Evolutionary conservation across 1,139 yeast species (phyloP).

Genomic region (Schizosaccharomyces versatilis): DNA sequence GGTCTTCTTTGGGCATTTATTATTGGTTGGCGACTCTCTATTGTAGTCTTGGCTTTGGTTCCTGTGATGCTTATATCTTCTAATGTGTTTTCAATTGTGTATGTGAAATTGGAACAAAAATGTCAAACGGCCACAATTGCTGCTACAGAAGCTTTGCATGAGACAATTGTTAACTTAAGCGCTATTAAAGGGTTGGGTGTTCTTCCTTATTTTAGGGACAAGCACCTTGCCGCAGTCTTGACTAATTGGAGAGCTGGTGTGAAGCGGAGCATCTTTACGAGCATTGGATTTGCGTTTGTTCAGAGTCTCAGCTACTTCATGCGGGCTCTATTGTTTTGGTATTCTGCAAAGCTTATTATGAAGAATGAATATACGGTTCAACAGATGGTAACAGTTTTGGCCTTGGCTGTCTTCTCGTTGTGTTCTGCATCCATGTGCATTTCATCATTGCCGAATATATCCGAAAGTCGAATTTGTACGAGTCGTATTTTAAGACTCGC

Average conservation of each 20-base stretch:
- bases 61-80: constrained; percentile 38
- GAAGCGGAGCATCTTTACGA: constrained; percentile 4
- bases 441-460: constrained; percentile 48
- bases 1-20: constrained; percentile 61
- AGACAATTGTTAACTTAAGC: constrained; percentile 32
- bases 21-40: constrained; percentile 69
- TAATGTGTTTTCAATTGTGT: constrained; percentile 28
- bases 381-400: constrained; percentile 45
- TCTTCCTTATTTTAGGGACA: constrained; percentile 25
- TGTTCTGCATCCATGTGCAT: constrained; percentile 39
- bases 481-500: constrained; percentile 8
- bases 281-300: constrained; percentile 14
- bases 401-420: constrained; percentile 53
- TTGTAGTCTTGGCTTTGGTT: constrained; percentile 56
- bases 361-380: constrained; percentile 30
- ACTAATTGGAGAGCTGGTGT: background rate
- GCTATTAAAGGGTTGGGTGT: constrained; percentile 41
- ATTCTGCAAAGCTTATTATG: constrained; percentile 52
- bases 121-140: constrained; percentile 37
- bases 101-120: constrained; percentile 33
- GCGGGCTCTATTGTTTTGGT: constrained; percentile 45
- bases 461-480: constrained; percentile 26
- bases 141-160: constrained; percentile 35
- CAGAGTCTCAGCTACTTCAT: constrained; percentile 6
- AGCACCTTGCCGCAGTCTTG: constrained; percentile 20